Base-by-base conservation (phyloP, 306 rosid species). In the Trifolium dubium region DNA sequence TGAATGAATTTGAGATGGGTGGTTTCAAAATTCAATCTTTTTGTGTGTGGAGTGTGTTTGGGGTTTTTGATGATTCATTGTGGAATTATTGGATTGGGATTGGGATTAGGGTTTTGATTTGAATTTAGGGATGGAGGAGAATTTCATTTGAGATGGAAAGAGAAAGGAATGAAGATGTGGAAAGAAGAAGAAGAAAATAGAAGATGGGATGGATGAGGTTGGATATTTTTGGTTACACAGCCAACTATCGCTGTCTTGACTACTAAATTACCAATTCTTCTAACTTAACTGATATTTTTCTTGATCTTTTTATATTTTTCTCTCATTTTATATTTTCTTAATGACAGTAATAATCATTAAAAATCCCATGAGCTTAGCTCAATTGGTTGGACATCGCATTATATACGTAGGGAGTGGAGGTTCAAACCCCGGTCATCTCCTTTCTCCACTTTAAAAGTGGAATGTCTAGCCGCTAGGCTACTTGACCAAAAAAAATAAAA, bases 51-150 rank as follows among this genome's bases (percentile, higher is more conserved):
- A 2, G 39, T 29, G 35, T 56, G 23, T 23, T 23, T 56, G 5
- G 71, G 53, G 35, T 28, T 60, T 60, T 13, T 40, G 40, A 1
- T 2, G 6, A 40, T 37, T 41, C 11, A 41, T 65, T 12, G 54
- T 59, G 5, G 18, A 30, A 28, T 47, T 47, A 13, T 35, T 9
- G 3, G 6, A 53, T 53, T 34, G 30, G 8, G 14, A 37, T 67
- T 67, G 54, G 23, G 0, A 66, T 66, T 67, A 67, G 72, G 72
- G 72, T 67, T 67, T 67, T 6, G 40, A 40, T 41, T 19, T 12
- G 8, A 37, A 17, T n/a, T 35, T 63, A 4, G 14, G 40, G 37
- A 12, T 58, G 61, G 31, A 9, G 37, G 18, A 58, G 10, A 13
- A 35, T 34, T 46, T 19, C 5, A 41, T 12, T 63, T 37, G 68